Percentiles rank a stretch among this genome's conserved stretches.
Conservation (phyloP, 2,329 filamentous ascomycete species). For the Eutypa lata region DNA sequence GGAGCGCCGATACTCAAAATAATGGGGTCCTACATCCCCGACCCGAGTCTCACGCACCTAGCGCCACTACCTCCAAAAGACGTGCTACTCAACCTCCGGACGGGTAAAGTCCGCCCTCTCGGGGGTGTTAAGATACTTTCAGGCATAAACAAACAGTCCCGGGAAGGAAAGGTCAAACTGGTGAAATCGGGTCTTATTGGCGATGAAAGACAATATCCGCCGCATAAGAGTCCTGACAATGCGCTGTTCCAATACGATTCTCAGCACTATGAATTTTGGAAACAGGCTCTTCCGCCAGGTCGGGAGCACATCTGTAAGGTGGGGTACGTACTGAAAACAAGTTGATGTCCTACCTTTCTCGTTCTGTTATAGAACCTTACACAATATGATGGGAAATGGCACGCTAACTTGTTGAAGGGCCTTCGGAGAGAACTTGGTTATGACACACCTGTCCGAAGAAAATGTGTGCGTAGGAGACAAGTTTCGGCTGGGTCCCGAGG, state of each 20-base stretch:
- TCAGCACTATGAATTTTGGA: constrained; percentile 55
- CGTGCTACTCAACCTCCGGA: constrained; percentile 53
- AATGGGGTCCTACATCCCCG: constrained; percentile 16
- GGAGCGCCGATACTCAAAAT: neutral
- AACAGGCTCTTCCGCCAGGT: constrained; percentile 40
- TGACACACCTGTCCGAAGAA: constrained; percentile 52
- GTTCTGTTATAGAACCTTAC: too few species aligned
- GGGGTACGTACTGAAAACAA: too few species aligned
- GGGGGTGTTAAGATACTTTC: constrained; percentile 47
- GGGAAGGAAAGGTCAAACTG: constrained; percentile 41
- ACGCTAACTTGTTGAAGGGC: too few species aligned
- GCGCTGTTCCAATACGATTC: constrained; percentile 59
- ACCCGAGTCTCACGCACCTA: constrained; percentile 8
- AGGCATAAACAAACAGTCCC: constrained; percentile 53
- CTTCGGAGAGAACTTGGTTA: constrained; percentile 64
- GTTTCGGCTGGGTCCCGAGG: constrained; percentile 43
- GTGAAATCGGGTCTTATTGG: constrained; percentile 48
- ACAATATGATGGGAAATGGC: too few species aligned
- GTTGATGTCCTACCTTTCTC: too few species aligned
- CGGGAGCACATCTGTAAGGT: constrained; percentile 48
- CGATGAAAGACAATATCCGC: constrained; percentile 58
- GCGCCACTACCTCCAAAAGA: constrained; percentile 35
- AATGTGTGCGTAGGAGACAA: constrained; percentile 64
- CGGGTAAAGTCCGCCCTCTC: constrained; percentile 53
- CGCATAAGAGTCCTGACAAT: constrained; percentile 60